Conservation (phyloP, 768 basidiomycete genomes). For the Tylopilus plumbeoviolaceoides region DNA sequence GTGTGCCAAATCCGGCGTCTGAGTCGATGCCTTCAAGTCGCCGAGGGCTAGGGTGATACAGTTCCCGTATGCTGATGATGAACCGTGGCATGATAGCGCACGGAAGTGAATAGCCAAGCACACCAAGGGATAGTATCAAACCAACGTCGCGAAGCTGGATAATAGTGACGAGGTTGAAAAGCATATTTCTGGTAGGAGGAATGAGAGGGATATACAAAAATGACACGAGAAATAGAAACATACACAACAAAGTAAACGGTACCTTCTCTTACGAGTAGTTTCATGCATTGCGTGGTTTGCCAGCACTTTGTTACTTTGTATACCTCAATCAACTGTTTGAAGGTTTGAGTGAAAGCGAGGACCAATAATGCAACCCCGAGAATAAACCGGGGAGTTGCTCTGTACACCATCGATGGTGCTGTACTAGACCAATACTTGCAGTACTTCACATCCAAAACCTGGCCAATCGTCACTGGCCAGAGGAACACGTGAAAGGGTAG, state of each 20-base stretch:
- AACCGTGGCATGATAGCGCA: slow-evolving; percentile 2
- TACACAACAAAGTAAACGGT: slow-evolving; percentile 10
- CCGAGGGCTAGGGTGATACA: not conserved
- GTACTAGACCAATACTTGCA: too few species aligned
- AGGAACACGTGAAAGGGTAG: too few species aligned
- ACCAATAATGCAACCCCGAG: not conserved
- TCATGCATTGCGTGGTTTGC: slow-evolving; percentile 8
- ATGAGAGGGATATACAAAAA: too few species aligned
- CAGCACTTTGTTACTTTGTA: slow-evolving; percentile 7
- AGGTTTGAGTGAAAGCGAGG: not conserved
- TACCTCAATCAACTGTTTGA: not conserved
- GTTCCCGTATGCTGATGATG: slow-evolving; percentile 3
- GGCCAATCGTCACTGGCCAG: too few species aligned
- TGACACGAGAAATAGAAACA: not conserved
- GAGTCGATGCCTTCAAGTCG: too few species aligned
- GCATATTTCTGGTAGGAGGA: too few species aligned
- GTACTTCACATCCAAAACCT: too few species aligned
- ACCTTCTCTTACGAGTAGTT: slow-evolving; percentile 4
- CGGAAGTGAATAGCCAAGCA: not conserved
- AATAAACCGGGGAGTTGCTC: not conserved
- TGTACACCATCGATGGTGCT: too few species aligned
- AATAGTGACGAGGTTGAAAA: too few species aligned
- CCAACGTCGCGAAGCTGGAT: too few species aligned
- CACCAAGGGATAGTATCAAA: too few species aligned
- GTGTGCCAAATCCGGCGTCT: too few species aligned